Evolutionary conservation across 306 rosid genomes (phyloP), one percentile per base, ranked within the genome.

Genomic region (Glycine latifolia): DNA sequence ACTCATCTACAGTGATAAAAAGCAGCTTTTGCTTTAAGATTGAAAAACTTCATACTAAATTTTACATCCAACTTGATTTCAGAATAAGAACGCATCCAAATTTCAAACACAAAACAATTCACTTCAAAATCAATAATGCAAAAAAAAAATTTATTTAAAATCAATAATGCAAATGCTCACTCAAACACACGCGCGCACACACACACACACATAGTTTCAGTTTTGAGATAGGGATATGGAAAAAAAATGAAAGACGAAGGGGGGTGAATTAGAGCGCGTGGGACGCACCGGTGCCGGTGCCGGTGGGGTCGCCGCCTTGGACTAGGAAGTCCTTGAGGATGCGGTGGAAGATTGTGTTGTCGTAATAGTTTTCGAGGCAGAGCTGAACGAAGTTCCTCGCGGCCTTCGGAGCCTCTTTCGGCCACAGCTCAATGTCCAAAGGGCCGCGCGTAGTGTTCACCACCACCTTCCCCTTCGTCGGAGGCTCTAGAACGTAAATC

Each of bases 311-410:
- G 61, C 98, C 98, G 8, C 89, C 87, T 85, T 95, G 99, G 41
- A 93, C 35, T 61, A 95, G 97, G 68, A 95, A 93, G 59, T 86
- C 97, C 85, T 91, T 93, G 71, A 93, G 81, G 72, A 95, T 78
- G 72, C 99, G 96, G 87, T 92, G 99, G 83, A 95, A 93, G 86
- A 89, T 87, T 77, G 94, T 91, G 83, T 89, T 87, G 75, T 89
- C 84, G 85, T 93, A 95, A 83, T 86, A 93, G 73, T 90, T 90
- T 83, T 93, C 99, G 77, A 95, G 97, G 90, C 97, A 93, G 77
- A 95, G 98, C 90, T 91, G 99, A 17, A 95, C 93, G 91, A 93
- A 95, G 90, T 95, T 95, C 47, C 97, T 80, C 10, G 90, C 97
- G 52, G 99, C 96, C 75, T 95, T 95, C 0, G 97, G 98, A 10